Conservation (phyloP, 345 rosid genomes). For the Corymbia maculata region DNA sequence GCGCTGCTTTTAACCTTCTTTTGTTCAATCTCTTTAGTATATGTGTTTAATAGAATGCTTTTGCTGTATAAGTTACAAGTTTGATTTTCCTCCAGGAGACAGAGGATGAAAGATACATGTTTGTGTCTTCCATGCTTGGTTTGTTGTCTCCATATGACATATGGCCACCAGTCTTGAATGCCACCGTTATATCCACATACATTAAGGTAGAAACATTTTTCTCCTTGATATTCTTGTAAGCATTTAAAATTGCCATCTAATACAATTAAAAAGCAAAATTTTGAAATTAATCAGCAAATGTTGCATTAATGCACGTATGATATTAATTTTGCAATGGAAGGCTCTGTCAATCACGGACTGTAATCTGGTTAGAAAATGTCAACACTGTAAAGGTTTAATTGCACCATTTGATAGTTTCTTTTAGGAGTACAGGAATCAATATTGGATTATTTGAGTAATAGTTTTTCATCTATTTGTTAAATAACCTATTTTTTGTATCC, state of each 20-base stretch:
- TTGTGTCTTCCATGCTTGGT: constrained; percentile 81
- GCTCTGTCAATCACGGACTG: neutral
- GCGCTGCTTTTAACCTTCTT: neutral
- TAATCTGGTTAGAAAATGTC: neutral
- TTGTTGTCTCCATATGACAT: constrained; percentile 73
- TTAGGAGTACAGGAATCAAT: neutral
- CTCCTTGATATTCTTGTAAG: neutral
- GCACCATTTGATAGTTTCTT: neutral
- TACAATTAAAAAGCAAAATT: neutral
- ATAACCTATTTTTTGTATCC: neutral
- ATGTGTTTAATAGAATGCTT: neutral
- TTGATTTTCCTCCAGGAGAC: constrained; percentile 34
- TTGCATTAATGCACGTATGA: neutral
- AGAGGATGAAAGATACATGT: constrained; percentile 77
- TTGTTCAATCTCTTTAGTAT: neutral
- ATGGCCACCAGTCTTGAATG: constrained; percentile 66
- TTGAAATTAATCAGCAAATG: neutral
- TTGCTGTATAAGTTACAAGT: neutral
- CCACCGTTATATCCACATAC: constrained; percentile 50
- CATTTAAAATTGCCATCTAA: neutral
- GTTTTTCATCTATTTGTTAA: neutral
- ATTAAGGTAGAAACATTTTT: constrained; percentile 50
- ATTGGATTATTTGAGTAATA: neutral
- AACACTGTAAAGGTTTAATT: neutral
- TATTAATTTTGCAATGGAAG: neutral